Conservation (phyloP, 805 yeast genomes). For the Starmerella bombi region DNA sequence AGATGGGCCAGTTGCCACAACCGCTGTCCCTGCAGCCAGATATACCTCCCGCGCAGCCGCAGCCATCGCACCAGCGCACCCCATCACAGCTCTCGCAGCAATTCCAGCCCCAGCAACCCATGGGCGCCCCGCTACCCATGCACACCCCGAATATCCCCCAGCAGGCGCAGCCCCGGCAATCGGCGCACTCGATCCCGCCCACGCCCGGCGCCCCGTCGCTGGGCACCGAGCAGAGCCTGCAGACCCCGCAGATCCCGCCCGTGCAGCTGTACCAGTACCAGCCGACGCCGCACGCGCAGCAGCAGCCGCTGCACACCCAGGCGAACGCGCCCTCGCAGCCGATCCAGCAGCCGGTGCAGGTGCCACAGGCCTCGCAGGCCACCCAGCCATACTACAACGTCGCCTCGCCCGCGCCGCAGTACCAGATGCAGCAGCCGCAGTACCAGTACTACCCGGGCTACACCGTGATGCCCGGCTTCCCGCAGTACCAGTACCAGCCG, state of each 20-base stretch:
- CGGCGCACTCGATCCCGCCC: conserved; percentile 5
- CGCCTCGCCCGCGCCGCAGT: background rate
- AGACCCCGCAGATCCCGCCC: conserved; percentile 2
- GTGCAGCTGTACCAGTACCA: conserved; percentile 1
- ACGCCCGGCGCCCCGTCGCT: conserved; percentile 8
- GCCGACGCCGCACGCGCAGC: conserved; percentile 1
- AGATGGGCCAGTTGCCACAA: conserved; percentile 10
- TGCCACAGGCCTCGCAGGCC: background rate
- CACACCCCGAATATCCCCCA: no score
- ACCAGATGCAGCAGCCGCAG: background rate
- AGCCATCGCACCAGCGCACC: conserved; percentile 2
- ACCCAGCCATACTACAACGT: conserved; percentile 4
- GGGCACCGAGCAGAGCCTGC: no score
- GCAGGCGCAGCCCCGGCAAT: no score
- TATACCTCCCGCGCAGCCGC: conserved; percentile 5
- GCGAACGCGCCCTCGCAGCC: conserved; percentile 4
- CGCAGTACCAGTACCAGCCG: conserved; percentile 3
- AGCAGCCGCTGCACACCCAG: conserved; percentile 2
- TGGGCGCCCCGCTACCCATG: no score
- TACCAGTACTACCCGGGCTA: conserved; percentile 10
- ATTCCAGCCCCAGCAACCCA: no score
- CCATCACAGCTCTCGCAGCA: no score
- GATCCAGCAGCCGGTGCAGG: conserved; percentile 3
- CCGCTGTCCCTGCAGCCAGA: conserved; percentile 2
- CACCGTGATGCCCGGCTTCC: conserved; percentile 6